Evolutionary conservation across 2,329 filamentous ascomycete species (phyloP).

Genomic region (Calonectria naviculata): DNA sequence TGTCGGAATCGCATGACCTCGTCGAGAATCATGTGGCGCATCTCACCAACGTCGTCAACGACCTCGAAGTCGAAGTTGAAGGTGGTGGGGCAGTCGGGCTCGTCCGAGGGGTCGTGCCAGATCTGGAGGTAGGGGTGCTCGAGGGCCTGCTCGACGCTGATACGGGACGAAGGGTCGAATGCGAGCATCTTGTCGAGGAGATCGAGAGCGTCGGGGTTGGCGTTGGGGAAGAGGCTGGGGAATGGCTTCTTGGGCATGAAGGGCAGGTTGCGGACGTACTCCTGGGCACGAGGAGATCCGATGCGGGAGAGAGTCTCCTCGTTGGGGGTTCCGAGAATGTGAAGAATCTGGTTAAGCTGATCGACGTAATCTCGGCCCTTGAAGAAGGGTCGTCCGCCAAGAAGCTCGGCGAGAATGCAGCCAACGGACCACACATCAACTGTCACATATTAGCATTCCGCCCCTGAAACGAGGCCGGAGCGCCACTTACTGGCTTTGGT

Average conservation of each 20-base stretch:
- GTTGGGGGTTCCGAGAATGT: slow-evolving; percentile 96
- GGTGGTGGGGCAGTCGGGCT: slow-evolving; percentile 90
- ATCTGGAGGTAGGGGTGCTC: slow-evolving; percentile 97
- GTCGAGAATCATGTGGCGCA: slow-evolving; percentile 97
- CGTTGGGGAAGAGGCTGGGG: slow-evolving; percentile 87
- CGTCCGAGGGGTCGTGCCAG: slow-evolving; percentile 98
- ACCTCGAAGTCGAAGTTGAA: slow-evolving; percentile 99
- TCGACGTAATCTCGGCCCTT: slow-evolving; percentile 99
- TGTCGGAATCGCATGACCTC: slow-evolving; percentile 90
- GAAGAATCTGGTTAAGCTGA: slow-evolving; percentile 98
- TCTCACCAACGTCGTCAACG: slow-evolving; percentile 93
- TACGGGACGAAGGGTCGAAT: slow-evolving; percentile 93
- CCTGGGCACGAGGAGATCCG: slow-evolving; percentile 93
- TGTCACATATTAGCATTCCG: slow-evolving; percentile 51
- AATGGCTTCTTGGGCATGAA: slow-evolving; percentile 96
- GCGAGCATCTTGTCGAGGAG: slow-evolving; percentile 97
- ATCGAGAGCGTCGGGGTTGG: slow-evolving; percentile 95
- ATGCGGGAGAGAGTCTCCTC: slow-evolving; percentile 95
- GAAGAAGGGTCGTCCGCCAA: slow-evolving; percentile 97
- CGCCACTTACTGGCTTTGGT: slow-evolving; percentile 95
- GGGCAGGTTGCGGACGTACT: slow-evolving; percentile 97
- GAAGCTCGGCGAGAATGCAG: slow-evolving; percentile 95
- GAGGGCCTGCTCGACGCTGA: slow-evolving; percentile 93
- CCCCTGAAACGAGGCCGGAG: not conserved
- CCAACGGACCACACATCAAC: slow-evolving; percentile 99